Evolutionary conservation across 108 stramenopile species (phyloP), one percentile per base, ranked within the genome.

Genomic region (Nannochloropsis oceanica): DNA sequence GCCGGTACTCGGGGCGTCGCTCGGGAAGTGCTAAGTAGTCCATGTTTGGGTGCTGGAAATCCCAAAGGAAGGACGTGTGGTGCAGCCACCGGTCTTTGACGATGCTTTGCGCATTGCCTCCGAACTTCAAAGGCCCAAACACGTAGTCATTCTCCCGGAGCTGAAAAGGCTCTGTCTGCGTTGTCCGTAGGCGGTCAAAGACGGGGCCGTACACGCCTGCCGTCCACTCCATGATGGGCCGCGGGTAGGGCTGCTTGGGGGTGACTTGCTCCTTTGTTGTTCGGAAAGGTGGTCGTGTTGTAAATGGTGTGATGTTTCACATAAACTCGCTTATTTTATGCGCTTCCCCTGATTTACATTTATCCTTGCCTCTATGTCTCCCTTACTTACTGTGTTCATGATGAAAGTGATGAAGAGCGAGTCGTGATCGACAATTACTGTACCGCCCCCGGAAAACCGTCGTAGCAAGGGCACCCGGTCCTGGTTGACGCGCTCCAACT

Each of bases 41-140:
- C 87, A 87, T 87, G 46, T 84, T 84, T 12, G 43, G 11, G 24
- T 80, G 84, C 43, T 84, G 44, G 81, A 84, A 84, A 14, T 25
- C 81, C 84, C 84, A 87, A 44, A 87, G 81, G 87, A 87, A 87
- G 13, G 87, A 87, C 25, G 87, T 87, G 87, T 87, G 87, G 59
- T 87, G 87, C 46, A 87, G 87, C 87, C 87, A 87, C 7, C 87
- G 84, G 42, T 83, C 87, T 46, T 81, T 84, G 10, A 79, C 84
- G 83, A 87, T 87, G 84, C 82, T 82, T 81, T 87, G 87, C 10
- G 87, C 87, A 42, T 87, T 87, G 42, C 87, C 87, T 42, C 87
- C 87, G 43, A 87, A 87, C 83, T 87, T 87, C 27, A 84, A 80
- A 73, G 83, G 50, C 5, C 84, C 87, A 27, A 87, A 84, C 13